Base-by-base conservation (phyloP, 352 stramenopile species). In the Globisporangium perplexum region DNA sequence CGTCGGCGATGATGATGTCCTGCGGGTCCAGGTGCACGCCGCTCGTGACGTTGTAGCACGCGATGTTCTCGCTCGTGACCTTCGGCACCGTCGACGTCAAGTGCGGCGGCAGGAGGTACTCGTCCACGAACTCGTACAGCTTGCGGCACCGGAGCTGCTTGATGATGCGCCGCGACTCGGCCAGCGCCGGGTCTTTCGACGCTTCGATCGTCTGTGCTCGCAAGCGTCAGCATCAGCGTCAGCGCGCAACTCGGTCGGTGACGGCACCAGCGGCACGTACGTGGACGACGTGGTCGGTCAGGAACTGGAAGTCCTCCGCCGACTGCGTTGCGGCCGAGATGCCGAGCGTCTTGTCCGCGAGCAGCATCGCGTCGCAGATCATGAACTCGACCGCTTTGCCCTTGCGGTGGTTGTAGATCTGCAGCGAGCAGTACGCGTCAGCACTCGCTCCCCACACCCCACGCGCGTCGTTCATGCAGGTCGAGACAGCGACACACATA, bases 371-470 rank as follows among this genome's bases (percentile, higher is more conserved):
- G 61, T 97, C 88, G 53, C 76, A 87, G 42, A 97, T 86, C 88
- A 97, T 97, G 38, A 87, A 93, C 57, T 96, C 88, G 24, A 95
- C 77, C 1, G 88, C 87, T 44, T 93, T 95, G 50, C 73, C 77
- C 57, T 93, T 93, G 63, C 86, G 81, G 54, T 97, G 88, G 55
- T 90, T 90, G 65, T 97, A 97, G 52, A 93, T 90, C 59, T 87
- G 65, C 24, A 22, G 7, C 24, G 36, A 3, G 24, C 44, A 22
- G 14, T 2, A 24, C 4, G 4, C 4, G 22, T 6, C 44, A 14
- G 3, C 5, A 11, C 42, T n/a, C 20, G 8, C n/a, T n/a, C n/a
- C n/a, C 11, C 18, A n/a, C 23, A 46, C 22, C 12, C 18, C 17
- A 5, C 20, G 18, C 30, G 6, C 31, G 33, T 1, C 17, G 23